These are phyloP conservation scores for Plasmodiophora brassicae DNA, from an alignment of 208 protist species.

Conservation along the genomic window DNA sequence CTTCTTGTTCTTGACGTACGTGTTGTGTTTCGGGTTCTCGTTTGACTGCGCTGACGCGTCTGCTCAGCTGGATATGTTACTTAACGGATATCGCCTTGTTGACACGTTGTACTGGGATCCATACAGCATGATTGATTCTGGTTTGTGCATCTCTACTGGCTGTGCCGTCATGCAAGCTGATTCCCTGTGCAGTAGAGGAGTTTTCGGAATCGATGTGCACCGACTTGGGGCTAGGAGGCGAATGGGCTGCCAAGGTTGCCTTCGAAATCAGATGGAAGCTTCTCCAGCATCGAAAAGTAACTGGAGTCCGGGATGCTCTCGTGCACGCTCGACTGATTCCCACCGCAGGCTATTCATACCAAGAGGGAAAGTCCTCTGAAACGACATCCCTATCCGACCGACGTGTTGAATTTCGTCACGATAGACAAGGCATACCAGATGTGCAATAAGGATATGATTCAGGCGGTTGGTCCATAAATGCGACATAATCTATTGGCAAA, in stretches of 20 bases:
- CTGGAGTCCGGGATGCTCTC: background rate
- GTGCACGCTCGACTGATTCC: background rate
- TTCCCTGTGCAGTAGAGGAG: background rate
- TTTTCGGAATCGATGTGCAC: background rate
- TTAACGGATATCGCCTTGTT: background rate
- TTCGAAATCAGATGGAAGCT: slow-evolving; percentile 21
- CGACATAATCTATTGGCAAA: too few relatives aligned
- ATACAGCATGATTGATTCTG: background rate
- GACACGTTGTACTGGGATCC: slow-evolving; percentile 3
- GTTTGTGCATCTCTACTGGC: background rate
- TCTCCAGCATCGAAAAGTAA: background rate
- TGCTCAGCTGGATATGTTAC: background rate
- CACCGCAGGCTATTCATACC: background rate
- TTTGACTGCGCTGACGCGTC: background rate
- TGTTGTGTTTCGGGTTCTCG: background rate
- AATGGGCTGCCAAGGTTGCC: slow-evolving; percentile 1
- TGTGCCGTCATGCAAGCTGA: background rate
- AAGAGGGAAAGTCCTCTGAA: background rate
- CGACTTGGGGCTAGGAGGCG: background rate
- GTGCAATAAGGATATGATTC: background rate
- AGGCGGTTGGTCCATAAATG: background rate
- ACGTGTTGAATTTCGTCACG: background rate
- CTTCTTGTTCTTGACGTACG: background rate
- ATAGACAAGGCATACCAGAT: background rate
- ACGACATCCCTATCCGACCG: background rate